Conservation (phyloP, 2,329 filamentous ascomycete genomes). For the Claviceps citrina region DNA sequence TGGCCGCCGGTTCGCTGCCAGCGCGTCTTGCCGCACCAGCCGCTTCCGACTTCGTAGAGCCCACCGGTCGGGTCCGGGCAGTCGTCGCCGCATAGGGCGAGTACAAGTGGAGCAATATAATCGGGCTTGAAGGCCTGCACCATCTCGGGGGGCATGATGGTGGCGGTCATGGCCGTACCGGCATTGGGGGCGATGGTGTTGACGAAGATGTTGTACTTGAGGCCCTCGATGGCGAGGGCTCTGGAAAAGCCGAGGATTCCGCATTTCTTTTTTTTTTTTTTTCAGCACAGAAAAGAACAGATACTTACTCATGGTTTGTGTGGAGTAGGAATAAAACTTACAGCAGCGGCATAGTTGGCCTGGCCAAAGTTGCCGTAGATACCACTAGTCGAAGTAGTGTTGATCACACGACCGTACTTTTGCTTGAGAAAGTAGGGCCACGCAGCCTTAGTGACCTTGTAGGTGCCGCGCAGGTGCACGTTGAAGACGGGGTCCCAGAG, state of each 20-base stretch:
- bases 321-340: constrained; percentile 28
- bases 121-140: constrained; percentile 99
- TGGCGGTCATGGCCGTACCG: constrained; percentile 86
- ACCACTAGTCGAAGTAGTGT: constrained; percentile 91
- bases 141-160: constrained; percentile 90
- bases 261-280: constrained; percentile 45
- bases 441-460: constrained; percentile 91
- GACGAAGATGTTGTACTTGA: constrained; percentile 94
- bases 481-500: constrained; percentile 86
- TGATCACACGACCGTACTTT: constrained; percentile 92
- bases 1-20: constrained; percentile 88
- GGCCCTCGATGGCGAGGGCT: constrained; percentile 79
- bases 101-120: constrained; percentile 87
- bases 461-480: constrained; percentile 86
- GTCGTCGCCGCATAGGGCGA: constrained; percentile 72
- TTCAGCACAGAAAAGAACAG: too few relatives aligned
- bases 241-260: constrained; percentile 93
- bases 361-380: constrained; percentile 99
- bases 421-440: constrained; percentile 98
- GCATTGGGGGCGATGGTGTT: constrained; percentile 98
- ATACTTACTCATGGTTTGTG: too few relatives aligned
- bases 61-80: constrained; percentile 72
- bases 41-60: constrained; percentile 87
- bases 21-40: constrained; percentile 81
- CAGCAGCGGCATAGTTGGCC: constrained; percentile 86